A percentile compares a stretch with the other conserved stretches of the same genome.
Conservation (phyloP, 2,329 filamentous ascomycete species). For the Colletotrichum kahawae region DNA sequence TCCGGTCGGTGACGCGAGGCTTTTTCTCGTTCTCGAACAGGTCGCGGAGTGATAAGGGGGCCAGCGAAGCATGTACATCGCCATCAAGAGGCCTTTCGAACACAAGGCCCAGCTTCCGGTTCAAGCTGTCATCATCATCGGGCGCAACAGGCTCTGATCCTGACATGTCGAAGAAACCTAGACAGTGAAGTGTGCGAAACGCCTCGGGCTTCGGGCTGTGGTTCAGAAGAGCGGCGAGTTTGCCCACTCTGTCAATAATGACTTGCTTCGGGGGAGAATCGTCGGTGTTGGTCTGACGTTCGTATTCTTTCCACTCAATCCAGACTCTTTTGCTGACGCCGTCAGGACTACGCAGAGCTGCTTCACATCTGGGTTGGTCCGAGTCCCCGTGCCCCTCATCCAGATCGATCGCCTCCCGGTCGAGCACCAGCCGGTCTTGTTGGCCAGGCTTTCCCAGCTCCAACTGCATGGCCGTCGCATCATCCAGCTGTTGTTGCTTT, state of each 20-base stretch:
- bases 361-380: constrained; percentile 44
- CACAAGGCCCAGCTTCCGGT: constrained; percentile 55
- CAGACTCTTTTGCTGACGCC: constrained; percentile 44
- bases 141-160: constrained; percentile 29
- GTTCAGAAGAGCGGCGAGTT: constrained; percentile 52
- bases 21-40: constrained; percentile 46
- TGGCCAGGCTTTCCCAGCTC: constrained; percentile 40
- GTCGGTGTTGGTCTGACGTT: constrained; percentile 35
- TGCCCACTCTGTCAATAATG: constrained; percentile 49
- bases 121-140: constrained; percentile 46
- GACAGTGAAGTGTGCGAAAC: constrained; percentile 55
- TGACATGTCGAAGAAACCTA: constrained; percentile 54
- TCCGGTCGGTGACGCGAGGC: constrained; percentile 56
- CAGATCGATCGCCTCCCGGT: constrained; percentile 38
- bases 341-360: constrained; percentile 37
- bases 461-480: constrained; percentile 41
- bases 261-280: constrained; percentile 44
- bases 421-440: constrained; percentile 36
- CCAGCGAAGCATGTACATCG: constrained; percentile 36
- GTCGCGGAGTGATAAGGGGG: constrained; percentile 52
- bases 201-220: constrained; percentile 52
- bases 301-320: constrained; percentile 58
- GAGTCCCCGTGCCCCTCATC: constrained; percentile 34
- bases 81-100: constrained; percentile 53
- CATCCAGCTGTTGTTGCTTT: constrained; percentile 33